Conservation (phyloP, 2,329 filamentous ascomycete species). For the Ophidiomyces ophidiicola region DNA sequence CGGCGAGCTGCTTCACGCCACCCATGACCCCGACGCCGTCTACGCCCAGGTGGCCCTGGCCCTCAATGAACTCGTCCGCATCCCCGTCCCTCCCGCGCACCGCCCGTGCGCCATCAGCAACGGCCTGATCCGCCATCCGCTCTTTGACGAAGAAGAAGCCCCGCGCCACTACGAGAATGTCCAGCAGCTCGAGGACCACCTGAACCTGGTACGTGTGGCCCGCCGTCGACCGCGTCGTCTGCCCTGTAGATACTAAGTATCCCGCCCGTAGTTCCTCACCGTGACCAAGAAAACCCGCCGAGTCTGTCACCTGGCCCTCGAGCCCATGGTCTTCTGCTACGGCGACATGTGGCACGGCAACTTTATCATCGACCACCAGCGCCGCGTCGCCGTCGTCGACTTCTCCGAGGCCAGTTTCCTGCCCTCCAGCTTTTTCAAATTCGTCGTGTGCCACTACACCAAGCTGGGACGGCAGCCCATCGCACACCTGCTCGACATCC, state of each 20-base stretch:
- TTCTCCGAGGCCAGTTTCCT: slow-evolving; percentile 15
- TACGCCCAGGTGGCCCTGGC: slow-evolving; percentile 13
- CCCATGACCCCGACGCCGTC: slow-evolving; percentile 12
- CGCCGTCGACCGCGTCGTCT: not conserved
- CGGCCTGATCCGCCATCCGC: not conserved
- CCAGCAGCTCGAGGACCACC: slow-evolving; percentile 15
- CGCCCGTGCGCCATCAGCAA: slow-evolving; percentile 9
- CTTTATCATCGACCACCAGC: slow-evolving; percentile 15
- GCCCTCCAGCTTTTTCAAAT: slow-evolving; percentile 15
- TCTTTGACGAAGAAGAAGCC: slow-evolving; percentile 12
- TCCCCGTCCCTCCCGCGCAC: slow-evolving; percentile 12
- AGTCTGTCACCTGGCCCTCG: slow-evolving; percentile 11
- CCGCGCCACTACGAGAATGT: slow-evolving; percentile 15
- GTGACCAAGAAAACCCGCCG: slow-evolving; percentile 7
- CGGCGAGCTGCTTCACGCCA: slow-evolving; percentile 9
- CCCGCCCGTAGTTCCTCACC: slow-evolving; percentile 10
- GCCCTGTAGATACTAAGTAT: not conserved
- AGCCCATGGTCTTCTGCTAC: slow-evolving; percentile 18
- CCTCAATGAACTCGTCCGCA: slow-evolving; percentile 15
- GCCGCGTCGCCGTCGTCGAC: slow-evolving; percentile 13
- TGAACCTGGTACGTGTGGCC: slow-evolving; percentile 14
- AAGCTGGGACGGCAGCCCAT: not conserved
- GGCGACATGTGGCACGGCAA: slow-evolving; percentile 15
- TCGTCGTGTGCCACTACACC: not conserved
- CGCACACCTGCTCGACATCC: slow-evolving; percentile 3